Percentiles rank a stretch among this genome's conserved stretches.
These are phyloP conservation scores for Neofusicoccum sp. DNA, from an alignment of 2,329 filamentous ascomycete genomes.

Conservation along the genomic window DNA sequence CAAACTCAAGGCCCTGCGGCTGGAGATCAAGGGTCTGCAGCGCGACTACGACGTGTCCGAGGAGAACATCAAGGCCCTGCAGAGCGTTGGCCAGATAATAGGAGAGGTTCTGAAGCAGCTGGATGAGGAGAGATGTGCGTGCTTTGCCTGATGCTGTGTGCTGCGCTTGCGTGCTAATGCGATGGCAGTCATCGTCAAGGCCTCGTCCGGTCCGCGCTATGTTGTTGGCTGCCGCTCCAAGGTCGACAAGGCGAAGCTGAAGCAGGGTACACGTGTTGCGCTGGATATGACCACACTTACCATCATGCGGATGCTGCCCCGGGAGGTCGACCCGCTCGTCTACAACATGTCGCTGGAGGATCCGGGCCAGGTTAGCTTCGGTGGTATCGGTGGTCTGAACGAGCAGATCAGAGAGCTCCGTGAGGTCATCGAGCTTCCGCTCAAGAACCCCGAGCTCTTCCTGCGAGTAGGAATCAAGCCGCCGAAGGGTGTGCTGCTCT, in stretches of 20 bases:
- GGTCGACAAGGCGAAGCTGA: conserved; percentile 95
- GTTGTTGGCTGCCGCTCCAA: conserved; percentile 98
- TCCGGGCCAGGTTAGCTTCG: conserved; percentile 96
- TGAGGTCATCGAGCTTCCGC: conserved; percentile 94
- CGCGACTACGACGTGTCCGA: conserved; percentile 96
- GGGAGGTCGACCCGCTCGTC: conserved; percentile 96
- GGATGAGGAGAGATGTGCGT: conserved; percentile 95
- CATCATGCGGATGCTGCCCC: conserved; percentile 99
- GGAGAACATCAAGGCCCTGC: conserved; percentile 98
- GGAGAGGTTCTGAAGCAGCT: conserved; percentile 98
- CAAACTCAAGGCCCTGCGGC: conserved; percentile 89
- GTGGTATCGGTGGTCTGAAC: conserved; percentile 94
- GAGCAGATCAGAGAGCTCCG: conserved; percentile 97
- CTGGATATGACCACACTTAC: conserved; percentile 99
- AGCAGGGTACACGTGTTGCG: conserved; percentile 96
- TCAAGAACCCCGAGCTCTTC: conserved; percentile 99
- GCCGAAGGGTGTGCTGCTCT: conserved; percentile 94
- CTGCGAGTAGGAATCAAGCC: conserved; percentile 97
- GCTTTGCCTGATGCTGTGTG: neutral
- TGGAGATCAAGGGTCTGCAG: conserved; percentile 95
- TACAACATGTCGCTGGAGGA: conserved; percentile 99
- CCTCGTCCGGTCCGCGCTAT: conserved; percentile 94
- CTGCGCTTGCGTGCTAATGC: neutral
- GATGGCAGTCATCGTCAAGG: conserved; percentile 90
- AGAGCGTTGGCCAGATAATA: conserved; percentile 99